phyloP scores from a whole-genome alignment of 805 yeast species.

The Candida stauntonica region DNA sequence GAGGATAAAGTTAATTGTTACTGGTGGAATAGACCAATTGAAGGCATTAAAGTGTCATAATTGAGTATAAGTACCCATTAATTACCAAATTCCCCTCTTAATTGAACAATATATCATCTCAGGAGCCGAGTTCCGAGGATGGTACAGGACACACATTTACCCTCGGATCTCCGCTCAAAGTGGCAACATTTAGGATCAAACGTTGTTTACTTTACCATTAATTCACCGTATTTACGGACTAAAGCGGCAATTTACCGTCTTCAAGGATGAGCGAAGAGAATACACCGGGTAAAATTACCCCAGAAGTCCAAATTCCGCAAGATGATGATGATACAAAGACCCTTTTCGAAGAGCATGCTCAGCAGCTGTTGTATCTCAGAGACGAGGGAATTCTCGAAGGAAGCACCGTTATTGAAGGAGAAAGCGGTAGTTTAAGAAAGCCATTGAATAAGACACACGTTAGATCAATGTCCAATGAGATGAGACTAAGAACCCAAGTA shows the following conservation, averaged over 20 bases:
- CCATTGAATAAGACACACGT: slow-evolving; percentile 11
- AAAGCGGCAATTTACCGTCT: not conserved
- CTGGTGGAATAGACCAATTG: no score
- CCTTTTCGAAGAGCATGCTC: slow-evolving; percentile 19
- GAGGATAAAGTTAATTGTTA: no score
- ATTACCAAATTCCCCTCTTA: no score
- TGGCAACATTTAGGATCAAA: not conserved
- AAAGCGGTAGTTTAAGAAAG: slow-evolving; percentile 7
- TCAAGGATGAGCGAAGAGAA: slow-evolving; percentile 14
- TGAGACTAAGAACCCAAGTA: slow-evolving; percentile 48
- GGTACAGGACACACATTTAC: not conserved
- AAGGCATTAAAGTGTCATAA: no score
- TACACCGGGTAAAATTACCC: not conserved
- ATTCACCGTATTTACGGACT: not conserved
- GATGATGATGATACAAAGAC: slow-evolving; percentile 17
- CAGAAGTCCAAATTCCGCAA: no score
- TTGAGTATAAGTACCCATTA: no score
- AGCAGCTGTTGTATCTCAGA: slow-evolving; percentile 21
- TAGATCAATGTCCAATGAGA: slow-evolving; percentile 28
- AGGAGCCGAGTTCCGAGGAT: no score
- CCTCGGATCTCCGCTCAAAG: not conserved
- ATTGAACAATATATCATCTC: no score
- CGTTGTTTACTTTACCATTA: not conserved
- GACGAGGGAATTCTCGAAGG: slow-evolving; percentile 27
- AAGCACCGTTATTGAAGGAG: slow-evolving; percentile 25